Base-by-base conservation (phyloP, 2,329 filamentous ascomycete genomes). In the Claviceps fusiformis region DNA sequence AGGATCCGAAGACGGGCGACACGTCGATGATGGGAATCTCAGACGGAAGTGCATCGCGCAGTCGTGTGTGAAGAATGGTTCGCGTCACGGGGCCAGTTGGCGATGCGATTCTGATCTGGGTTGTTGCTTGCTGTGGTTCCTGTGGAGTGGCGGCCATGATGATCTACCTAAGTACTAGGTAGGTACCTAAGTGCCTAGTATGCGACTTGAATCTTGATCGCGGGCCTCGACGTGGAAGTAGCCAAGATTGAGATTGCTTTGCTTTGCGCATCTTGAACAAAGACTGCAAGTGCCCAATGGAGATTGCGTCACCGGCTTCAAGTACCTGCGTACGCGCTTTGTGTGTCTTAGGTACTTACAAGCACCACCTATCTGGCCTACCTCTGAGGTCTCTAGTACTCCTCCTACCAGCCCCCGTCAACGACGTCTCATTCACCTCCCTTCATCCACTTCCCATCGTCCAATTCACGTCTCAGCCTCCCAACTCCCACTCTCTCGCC, bases 1-100 rank as follows among this genome's bases (percentile, higher is more conserved):
- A 63, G 2, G 62, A 55, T 52, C 70, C 69, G 54, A 75, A 71
- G 55, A 71, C 70, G 13, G 64, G 62, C 0, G 69, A 68, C 7
- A 81, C 64, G 59, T 81, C 76, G 53, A 82, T 77, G 46, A 81
- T 62, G 3, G 79, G 79, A 13, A 81, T 77, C 62, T 81, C 75
- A 9, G 66, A 66, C 0, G 64, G 58, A 1, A 62, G 60, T 3
- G 70, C 70, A 51, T 71, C 65, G 33, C 72, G 69, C 5, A 68
- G 64, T 0, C 71, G 68, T 1, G 65, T 67, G 9, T 57, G 57
- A 11, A 69, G 65, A 24, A 74, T 61, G 5, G 64, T 65, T 19
- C 70, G 66, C 43, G 64, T 69, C 35, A 72, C 63, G 24, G 68
- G 66, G 2, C 71, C 71, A 52, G 67, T 66, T 47, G 65, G 68